A percentile compares a stretch with the other conserved stretches of the same genome.
Conservation (phyloP, 192 early-diverging fungal species). For the Coemansia reversa region DNA sequence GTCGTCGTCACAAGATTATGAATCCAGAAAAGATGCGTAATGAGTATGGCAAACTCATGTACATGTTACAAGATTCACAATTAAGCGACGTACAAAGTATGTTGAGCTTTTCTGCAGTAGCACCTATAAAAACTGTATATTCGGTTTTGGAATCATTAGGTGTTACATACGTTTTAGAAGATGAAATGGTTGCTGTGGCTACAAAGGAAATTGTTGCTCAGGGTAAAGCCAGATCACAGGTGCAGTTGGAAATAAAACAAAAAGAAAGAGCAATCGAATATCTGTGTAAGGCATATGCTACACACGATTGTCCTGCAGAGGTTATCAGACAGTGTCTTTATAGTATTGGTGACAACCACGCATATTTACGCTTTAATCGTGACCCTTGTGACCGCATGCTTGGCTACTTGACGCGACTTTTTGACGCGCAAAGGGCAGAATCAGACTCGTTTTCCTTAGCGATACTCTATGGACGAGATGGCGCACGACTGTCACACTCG, state of each 20-base stretch:
- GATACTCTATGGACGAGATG: slow-evolving; percentile 77
- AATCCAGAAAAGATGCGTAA: slow-evolving; percentile 96
- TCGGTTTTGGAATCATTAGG: slow-evolving; percentile 65
- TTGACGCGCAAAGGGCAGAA: slow-evolving; percentile 66
- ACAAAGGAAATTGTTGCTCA: slow-evolving; percentile 67
- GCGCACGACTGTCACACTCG: slow-evolving; percentile 87
- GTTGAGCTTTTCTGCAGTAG: slow-evolving; percentile 75
- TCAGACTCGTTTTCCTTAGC: slow-evolving; percentile 67
- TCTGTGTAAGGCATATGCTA: slow-evolving; percentile 78
- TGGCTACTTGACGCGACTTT: slow-evolving; percentile 68
- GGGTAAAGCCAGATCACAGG: slow-evolving; percentile 63
- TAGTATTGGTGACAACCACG: slow-evolving; percentile 97
- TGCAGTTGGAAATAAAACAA: slow-evolving; percentile 82
- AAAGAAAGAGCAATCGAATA: slow-evolving; percentile 92
- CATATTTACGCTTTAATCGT: slow-evolving; percentile 83
- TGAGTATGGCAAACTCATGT: slow-evolving; percentile 96
- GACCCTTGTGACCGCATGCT: slow-evolving; percentile 96
- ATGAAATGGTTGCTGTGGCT: slow-evolving; percentile 71
- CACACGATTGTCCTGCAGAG: slow-evolving; percentile 58
- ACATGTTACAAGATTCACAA: slow-evolving; percentile 79
- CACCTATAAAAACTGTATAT: slow-evolving; percentile 90
- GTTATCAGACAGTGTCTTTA: slow-evolving; percentile 85
- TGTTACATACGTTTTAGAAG: slow-evolving; percentile 68
- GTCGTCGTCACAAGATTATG: slow-evolving; percentile 85
- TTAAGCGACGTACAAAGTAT: slow-evolving; percentile 73